Conservation (phyloP, 495 filamentous ascomycete species). For the Penicillium ucsense region DNA sequence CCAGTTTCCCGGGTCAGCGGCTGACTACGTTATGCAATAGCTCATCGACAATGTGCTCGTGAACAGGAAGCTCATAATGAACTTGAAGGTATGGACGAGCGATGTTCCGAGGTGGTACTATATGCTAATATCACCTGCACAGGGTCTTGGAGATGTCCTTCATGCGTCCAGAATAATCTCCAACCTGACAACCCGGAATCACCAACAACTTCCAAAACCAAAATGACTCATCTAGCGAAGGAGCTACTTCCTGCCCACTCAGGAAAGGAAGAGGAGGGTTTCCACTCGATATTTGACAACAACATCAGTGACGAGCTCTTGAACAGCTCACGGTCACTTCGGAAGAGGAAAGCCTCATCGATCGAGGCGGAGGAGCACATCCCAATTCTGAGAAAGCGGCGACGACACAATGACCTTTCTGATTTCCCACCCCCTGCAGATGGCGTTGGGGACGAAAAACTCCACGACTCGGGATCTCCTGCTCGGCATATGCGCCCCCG, state of each 20-base stretch:
- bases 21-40: slow-evolving; percentile 36
- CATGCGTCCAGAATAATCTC: slow-evolving; percentile 59
- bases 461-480: slow-evolving; percentile 13
- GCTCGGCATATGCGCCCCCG: slow-evolving; percentile 26
- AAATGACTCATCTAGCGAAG: slow-evolving; percentile 49
- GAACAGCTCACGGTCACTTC: slow-evolving; percentile 75
- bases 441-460: slow-evolving; percentile 6
- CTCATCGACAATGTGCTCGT: slow-evolving; percentile 89
- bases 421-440: slow-evolving; percentile 9
- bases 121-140: slow-evolving; percentile 22
- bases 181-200: slow-evolving; percentile 38
- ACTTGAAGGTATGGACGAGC: slow-evolving; percentile 48
- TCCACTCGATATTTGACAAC: slow-evolving; percentile 74
- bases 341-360: slow-evolving; percentile 71
- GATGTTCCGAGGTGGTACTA: background rate
- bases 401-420: slow-evolving; percentile 25
- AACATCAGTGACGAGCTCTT: slow-evolving; percentile 70
- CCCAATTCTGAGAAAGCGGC: slow-evolving; percentile 37
- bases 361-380: slow-evolving; percentile 44
- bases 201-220: slow-evolving; percentile 30
- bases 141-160: slow-evolving; percentile 69
- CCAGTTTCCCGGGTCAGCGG: slow-evolving; percentile 18
- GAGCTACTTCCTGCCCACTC: slow-evolving; percentile 70
- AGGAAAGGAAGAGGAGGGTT: slow-evolving; percentile 60
- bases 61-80: slow-evolving; percentile 61